Evolutionary conservation across 2,329 filamentous ascomycete species (phyloP).

Genomic region (Xylaria sp.): DNA sequence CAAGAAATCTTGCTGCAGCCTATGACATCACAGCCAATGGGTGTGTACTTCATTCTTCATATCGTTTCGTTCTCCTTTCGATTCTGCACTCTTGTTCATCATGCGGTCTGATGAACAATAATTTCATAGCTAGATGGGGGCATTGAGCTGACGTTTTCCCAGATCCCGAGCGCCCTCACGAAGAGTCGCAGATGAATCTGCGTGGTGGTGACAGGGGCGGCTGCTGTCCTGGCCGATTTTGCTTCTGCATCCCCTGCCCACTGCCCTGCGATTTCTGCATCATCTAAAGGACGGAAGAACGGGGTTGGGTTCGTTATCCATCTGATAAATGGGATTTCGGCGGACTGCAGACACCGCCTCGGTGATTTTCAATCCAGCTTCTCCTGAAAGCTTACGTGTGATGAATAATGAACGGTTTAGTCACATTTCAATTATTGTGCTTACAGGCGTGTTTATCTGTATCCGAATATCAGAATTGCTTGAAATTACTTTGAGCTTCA

Average conservation of each 20-base stretch:
- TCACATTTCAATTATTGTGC: background rate
- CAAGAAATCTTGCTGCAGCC: constrained; percentile 36
- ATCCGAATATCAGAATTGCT: background rate
- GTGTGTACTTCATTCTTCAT: constrained; percentile 14
- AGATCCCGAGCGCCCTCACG: constrained; percentile 37
- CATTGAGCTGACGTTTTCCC: constrained; percentile 20
- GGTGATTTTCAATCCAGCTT: constrained; percentile 2
- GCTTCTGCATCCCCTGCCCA: constrained; percentile 46
- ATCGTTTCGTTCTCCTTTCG: background rate
- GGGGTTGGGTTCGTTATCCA: background rate
- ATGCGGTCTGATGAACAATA: too few relatives aligned
- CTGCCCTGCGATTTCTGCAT: constrained; percentile 46
- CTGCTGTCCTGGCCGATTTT: constrained; percentile 44
- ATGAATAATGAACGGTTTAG: background rate
- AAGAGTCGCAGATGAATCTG: constrained; percentile 34
- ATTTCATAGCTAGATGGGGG: background rate
- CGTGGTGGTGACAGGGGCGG: constrained; percentile 43
- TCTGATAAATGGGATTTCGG: background rate
- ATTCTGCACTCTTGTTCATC: background rate
- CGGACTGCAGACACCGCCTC: background rate
- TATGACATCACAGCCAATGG: constrained; percentile 32
- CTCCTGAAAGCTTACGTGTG: background rate
- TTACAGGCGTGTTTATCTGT: background rate
- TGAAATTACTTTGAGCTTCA: background rate
- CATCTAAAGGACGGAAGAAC: constrained; percentile 31